Percentiles rank a stretch among this genome's conserved stretches.
Evolutionary conservation across 2,329 filamentous ascomycete genomes (phyloP).

Genomic region (Sporothrix protearum): DNA sequence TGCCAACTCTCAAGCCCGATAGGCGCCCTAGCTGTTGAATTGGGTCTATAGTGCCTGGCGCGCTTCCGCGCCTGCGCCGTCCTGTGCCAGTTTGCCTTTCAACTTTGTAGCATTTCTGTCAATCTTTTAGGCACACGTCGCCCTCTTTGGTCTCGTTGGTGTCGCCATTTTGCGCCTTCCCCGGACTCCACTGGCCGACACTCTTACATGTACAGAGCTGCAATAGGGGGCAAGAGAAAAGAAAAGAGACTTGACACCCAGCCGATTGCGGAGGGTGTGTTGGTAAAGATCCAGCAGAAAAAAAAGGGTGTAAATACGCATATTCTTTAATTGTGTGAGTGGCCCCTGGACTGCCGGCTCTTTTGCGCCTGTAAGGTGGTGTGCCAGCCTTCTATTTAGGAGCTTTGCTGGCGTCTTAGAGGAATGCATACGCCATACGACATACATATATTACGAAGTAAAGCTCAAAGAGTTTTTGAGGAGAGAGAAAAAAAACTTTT

Average conservation of each 20-base stretch:
- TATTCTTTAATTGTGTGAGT: not conserved
- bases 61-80: not conserved
- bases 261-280: not conserved
- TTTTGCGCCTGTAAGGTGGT: not conserved
- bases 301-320: no score
- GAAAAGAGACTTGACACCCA: not conserved
- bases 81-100: not conserved
- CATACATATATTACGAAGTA: no score
- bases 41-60: not conserved
- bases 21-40: not conserved
- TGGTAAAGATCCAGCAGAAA: not conserved
- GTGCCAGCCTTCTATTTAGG: constrained; percentile 10
- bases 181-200: constrained; percentile 15
- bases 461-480: not conserved
- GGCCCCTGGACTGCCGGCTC: not conserved
- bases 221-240: not conserved
- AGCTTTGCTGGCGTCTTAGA: not conserved
- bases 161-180: constrained; percentile 14
- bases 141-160: not conserved
- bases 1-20: not conserved
- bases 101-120: not conserved
- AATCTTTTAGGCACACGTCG: not conserved
- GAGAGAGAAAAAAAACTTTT: not conserved
- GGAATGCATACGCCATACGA: not conserved
- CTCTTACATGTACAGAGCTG: not conserved